Evolutionary conservation across 2,329 filamentous ascomycete genomes (phyloP).

Genomic region (Fusarium udum): DNA sequence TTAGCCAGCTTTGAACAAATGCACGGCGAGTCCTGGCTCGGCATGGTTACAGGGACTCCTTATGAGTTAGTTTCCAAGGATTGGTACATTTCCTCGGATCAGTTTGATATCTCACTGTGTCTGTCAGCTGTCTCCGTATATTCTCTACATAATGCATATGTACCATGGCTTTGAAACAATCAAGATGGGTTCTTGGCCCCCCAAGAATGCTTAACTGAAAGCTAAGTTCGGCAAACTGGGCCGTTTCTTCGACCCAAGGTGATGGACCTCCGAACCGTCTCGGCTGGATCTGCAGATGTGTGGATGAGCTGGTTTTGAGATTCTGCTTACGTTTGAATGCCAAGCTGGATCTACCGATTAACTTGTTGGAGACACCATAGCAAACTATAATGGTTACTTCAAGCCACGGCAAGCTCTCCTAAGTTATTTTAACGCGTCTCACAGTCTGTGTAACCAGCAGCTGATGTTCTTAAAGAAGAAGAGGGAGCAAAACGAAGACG

Average conservation of each 20-base stretch:
- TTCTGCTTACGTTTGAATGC: conserved; percentile 14
- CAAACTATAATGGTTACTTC: background rate
- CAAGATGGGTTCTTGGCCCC: conserved; percentile 6
- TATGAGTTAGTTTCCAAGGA: conserved; percentile 10
- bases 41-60: background rate
- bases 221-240: conserved; percentile 29
- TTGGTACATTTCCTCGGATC: conserved; percentile 8
- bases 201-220: conserved; percentile 31
- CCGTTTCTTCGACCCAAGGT: background rate
- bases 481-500: background rate
- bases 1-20: background rate
- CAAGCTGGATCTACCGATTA: conserved; percentile 26
- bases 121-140: background rate
- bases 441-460: background rate
- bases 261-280: background rate
- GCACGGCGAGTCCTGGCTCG: background rate
- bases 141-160: conserved; percentile 7
- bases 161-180: background rate
- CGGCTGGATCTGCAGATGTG: conserved; percentile 22
- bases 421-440: background rate
- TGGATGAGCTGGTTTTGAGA: conserved; percentile 8
- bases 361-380: conserved; percentile 4
- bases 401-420: background rate
- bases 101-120: background rate
- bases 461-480: background rate